Evolutionary conservation across 495 filamentous ascomycete genomes (phyloP).

Genomic region (Neurospora discreta): DNA sequence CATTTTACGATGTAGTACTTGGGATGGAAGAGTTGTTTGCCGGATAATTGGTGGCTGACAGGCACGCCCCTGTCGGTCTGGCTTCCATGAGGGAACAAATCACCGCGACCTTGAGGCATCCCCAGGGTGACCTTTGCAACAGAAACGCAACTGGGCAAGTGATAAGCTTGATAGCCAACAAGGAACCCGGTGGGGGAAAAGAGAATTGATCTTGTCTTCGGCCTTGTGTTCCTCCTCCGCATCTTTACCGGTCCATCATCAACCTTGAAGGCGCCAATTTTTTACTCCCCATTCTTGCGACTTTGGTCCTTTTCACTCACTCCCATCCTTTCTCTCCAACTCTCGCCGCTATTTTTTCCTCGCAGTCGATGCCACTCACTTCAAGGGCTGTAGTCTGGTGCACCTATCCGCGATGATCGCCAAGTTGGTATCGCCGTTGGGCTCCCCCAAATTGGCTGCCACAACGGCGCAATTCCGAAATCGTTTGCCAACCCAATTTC

Average conservation of each 20-base stretch:
- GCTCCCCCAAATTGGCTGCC: slow-evolving; percentile 25
- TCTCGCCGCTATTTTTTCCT: slow-evolving; percentile 1
- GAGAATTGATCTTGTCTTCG: neutral
- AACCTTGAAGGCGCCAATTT: neutral
- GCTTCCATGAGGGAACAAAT: neutral
- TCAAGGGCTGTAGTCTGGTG: slow-evolving; percentile 2
- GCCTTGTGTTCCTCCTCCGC: neutral
- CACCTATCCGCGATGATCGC: slow-evolving; percentile 22
- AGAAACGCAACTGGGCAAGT: neutral
- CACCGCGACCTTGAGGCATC: neutral
- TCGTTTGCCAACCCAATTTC: slow-evolving; percentile 25
- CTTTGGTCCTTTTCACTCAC: neutral
- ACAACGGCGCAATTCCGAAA: slow-evolving; percentile 27
- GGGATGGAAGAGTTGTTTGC: neutral
- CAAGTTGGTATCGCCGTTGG: slow-evolving; percentile 25
- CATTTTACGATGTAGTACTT: neutral
- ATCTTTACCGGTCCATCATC: neutral
- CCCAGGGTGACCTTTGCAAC: neutral
- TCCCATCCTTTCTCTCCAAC: neutral
- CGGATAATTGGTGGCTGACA: neutral
- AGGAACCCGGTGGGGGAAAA: neutral
- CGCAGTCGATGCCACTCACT: slow-evolving; percentile 11
- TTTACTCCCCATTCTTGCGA: neutral
- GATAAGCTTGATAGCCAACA: neutral
- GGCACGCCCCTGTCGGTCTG: neutral